Evolutionary conservation across 1,284 basidiomycete species (phyloP).

Genomic region (Ceratobasidium sp.): DNA sequence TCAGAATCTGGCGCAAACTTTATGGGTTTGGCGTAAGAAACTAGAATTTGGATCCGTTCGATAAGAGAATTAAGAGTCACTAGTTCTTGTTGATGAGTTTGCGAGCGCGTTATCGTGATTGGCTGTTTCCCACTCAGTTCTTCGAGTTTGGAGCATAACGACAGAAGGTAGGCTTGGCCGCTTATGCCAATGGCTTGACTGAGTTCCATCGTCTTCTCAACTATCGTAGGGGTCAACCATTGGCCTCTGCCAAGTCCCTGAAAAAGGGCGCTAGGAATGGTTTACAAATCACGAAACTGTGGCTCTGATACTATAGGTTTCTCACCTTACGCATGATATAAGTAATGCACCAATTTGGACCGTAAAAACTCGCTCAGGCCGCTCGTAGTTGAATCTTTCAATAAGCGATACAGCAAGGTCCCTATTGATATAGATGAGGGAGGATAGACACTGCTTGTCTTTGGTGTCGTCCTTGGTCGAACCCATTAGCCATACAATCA

Average conservation of each 20-base stretch:
- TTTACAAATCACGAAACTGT: no score
- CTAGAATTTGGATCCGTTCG: background rate
- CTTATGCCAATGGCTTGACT: background rate
- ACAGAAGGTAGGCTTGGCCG: background rate
- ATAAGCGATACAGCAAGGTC: no score
- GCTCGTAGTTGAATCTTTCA: no score
- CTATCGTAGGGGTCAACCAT: background rate
- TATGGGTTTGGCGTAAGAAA: background rate
- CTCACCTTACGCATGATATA: no score
- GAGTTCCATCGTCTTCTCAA: background rate
- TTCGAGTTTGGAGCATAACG: background rate
- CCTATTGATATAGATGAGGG: background rate
- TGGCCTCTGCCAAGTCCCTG: background rate
- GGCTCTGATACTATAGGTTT: no score
- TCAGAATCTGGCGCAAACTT: no score
- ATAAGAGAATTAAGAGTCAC: background rate
- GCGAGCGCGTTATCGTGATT: background rate
- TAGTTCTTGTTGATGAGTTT: no score
- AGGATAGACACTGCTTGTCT: background rate
- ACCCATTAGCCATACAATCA: background rate
- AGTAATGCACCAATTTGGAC: no score
- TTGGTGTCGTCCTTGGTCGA: background rate
- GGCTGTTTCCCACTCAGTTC: background rate
- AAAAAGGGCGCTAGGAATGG: background rate
- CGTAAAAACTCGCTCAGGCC: no score